These are phyloP conservation scores for Cutaneotrichosporon cutaneum DNA, from an alignment of 1,284 basidiomycete species.

Conservation along the genomic window DNA sequence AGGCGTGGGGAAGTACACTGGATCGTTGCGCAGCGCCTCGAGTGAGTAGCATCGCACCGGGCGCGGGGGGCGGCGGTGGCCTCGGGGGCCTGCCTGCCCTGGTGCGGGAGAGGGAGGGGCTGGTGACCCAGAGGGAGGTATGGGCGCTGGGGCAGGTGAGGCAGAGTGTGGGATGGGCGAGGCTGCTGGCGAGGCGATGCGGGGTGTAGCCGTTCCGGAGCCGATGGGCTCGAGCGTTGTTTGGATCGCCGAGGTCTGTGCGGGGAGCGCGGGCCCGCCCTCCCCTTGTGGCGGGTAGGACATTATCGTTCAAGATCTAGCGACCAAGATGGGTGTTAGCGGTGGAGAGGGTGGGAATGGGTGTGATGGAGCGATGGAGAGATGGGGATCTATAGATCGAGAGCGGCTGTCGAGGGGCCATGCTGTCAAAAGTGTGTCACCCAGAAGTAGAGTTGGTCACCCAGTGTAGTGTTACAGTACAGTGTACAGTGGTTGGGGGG, in stretches of 20 bases:
- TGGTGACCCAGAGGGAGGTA: not conserved
- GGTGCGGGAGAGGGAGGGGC: not conserved
- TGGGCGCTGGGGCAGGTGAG: not conserved
- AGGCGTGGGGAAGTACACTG: not conserved
- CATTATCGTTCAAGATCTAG: not conserved
- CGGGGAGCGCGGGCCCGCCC: not conserved
- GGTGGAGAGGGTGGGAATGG: not conserved
- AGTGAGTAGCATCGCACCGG: constrained; percentile 12
- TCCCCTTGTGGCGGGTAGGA: not conserved
- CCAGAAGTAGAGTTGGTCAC: no score
- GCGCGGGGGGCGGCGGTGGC: not conserved
- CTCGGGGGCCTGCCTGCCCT: not conserved
- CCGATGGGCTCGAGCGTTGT: not conserved
- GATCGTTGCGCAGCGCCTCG: constrained; percentile 6
- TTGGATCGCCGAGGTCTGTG: not conserved
- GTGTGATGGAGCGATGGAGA: not conserved
- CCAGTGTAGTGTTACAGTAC: no score
- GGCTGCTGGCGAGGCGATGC: not conserved
- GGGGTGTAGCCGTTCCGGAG: not conserved
- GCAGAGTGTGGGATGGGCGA: not conserved
- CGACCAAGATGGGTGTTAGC: not conserved
- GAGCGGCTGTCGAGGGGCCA: no score
- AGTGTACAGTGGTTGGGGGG: no score
- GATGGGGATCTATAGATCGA: no score
- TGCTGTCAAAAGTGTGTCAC: no score